Percentiles rank a stretch among this genome's conserved stretches.
phyloP scores from a whole-genome alignment of 805 yeast species.

The Teunomyces barrocoloradensis region DNA sequence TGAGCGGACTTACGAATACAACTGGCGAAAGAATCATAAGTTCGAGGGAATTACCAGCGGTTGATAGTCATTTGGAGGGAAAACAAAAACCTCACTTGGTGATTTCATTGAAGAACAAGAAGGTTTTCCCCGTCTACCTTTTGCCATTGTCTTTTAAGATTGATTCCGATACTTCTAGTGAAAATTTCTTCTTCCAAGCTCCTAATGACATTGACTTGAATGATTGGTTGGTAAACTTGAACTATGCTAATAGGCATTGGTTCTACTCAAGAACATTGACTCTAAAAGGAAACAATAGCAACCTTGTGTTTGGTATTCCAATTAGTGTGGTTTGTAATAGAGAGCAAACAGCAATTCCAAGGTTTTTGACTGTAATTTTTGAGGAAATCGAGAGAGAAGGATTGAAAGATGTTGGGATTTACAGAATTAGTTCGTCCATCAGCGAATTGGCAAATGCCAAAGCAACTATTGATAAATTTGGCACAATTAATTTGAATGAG shows the following conservation, averaged over 20 bases:
- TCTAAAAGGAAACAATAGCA: slow-evolving; percentile 16
- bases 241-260: slow-evolving; percentile 54
- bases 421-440: slow-evolving; percentile 62
- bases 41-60: slow-evolving; percentile 60
- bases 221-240: slow-evolving; percentile 65
- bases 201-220: slow-evolving; percentile 56
- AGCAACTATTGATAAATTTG: slow-evolving; percentile 44
- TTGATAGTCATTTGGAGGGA: slow-evolving; percentile 36
- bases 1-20: slow-evolving; percentile 28
- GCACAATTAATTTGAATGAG: slow-evolving; percentile 50
- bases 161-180: slow-evolving; percentile 42
- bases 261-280: slow-evolving; percentile 43
- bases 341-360: slow-evolving; percentile 62
- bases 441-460: slow-evolving; percentile 45
- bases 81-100: slow-evolving; percentile 51
- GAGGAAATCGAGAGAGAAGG: slow-evolving; percentile 84
- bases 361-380: slow-evolving; percentile 61
- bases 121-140: slow-evolving; percentile 53
- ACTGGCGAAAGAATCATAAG: slow-evolving; percentile 44
- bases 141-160: slow-evolving; percentile 49
- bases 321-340: slow-evolving; percentile 70
- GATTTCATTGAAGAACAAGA: slow-evolving; percentile 45
- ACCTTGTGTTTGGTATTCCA: slow-evolving; percentile 81
- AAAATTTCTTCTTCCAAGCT: slow-evolving; percentile 68
- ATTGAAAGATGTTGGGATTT: slow-evolving; percentile 84